A percentile compares a stretch with the other conserved stretches of the same genome.
Conservation (phyloP, 78 protist species). For the Chrysochromulina parva region DNA sequence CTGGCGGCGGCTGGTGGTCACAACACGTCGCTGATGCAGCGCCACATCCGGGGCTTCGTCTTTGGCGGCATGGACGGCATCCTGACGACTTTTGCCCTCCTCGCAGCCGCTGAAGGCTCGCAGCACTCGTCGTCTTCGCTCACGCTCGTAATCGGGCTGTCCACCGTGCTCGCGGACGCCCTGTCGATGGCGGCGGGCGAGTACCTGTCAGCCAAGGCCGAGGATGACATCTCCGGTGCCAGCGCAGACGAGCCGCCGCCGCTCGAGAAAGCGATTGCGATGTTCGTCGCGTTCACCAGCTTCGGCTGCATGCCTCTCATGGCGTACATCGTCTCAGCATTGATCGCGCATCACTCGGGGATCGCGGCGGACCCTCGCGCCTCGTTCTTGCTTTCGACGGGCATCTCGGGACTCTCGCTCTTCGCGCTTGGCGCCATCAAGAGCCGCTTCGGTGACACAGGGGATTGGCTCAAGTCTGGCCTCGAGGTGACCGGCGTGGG, state of each 20-base stretch:
- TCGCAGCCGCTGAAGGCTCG: neutral
- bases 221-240: neutral
- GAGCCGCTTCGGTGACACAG: neutral
- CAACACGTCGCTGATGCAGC: neutral
- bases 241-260: slow-evolving; percentile 1
- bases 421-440: slow-evolving; percentile 1
- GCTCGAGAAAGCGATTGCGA: neutral
- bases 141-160: slow-evolving; percentile 14
- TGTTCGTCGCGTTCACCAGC: neutral
- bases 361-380: neutral
- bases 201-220: slow-evolving; percentile 23
- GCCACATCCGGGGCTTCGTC: slow-evolving; percentile 12
- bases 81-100: slow-evolving; percentile 14
- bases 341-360: neutral
- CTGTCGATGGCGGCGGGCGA: slow-evolving; percentile 24
- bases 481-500: neutral
- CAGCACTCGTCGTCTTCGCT: neutral
- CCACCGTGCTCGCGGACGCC: slow-evolving; percentile 24
- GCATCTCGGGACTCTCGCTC: neutral
- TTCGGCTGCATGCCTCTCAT: neutral
- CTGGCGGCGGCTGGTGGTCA: no score
- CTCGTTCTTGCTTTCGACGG: neutral
- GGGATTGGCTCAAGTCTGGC: neutral
- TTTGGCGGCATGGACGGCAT: slow-evolving; percentile 26
- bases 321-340: neutral